Evolutionary conservation across 208 protist species (phyloP), one percentile per base, ranked within the genome.

Genomic region (Zelonia costaricensis): DNA sequence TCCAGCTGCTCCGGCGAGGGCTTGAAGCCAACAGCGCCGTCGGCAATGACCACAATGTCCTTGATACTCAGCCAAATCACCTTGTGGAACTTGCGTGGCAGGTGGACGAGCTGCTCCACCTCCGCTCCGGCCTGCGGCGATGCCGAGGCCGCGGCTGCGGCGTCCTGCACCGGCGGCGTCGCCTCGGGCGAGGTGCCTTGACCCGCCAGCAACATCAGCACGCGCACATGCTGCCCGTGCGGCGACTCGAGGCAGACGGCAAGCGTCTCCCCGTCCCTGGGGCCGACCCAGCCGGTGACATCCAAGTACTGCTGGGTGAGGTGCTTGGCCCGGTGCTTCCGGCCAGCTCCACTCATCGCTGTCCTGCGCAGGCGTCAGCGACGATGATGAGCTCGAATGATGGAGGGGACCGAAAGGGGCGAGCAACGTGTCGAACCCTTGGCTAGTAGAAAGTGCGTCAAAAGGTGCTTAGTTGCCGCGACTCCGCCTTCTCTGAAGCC

Each of bases 1-100:
- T 80, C 77, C 35, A 92, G 25, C 56, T 95, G 88, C 51, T 88
- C 82, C 7, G 85, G 86, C 3, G 88, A 92, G 20, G 82, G 85
- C 43, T 95, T 95, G 42, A 82, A 78, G n/a, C 68, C 58, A 0
- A 95, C 74, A 4, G 63, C 69, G 33, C 69, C 57, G 55, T 92
- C 81, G 4, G 60, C 62, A 30, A 95, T 76, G 4, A 95, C 82
- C 13, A 95, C 65, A 27, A 95, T 67, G 45, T 95, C 85, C 49
- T 80, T 81, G 31, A 92, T 81, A 40, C 66, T 62, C 3, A 95
- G 69, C 86, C 88, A 95, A 42, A 95, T 92, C 25, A 95, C 88
- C 61, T 95, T 95, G 69, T 86, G 80, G 38, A 95, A 95, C 70
- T 92, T 95, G 10, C 88, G 66, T n/a, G 88, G 88, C 4, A 95